Evolutionary conservation across 2,329 filamentous ascomycete species (phyloP).

Genomic region (Penicillium concentricum): DNA sequence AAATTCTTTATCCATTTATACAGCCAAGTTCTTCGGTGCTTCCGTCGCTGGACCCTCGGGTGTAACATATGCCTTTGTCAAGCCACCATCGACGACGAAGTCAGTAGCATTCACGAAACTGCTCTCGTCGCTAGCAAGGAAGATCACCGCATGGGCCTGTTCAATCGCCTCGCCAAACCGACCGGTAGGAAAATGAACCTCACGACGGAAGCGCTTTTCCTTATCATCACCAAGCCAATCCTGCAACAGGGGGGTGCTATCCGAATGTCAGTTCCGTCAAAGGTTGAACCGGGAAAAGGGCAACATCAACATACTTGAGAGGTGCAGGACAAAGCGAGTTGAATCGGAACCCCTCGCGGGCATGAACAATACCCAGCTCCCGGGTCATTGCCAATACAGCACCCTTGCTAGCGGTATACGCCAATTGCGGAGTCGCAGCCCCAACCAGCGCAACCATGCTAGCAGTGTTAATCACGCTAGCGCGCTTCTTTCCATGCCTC

Average conservation of each 20-base stretch:
- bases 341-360: constrained; percentile 84
- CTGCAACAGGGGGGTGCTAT: constrained; percentile 78
- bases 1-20: constrained; percentile 5
- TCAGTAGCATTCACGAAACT: constrained; percentile 88
- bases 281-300: background rate
- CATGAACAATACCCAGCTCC: constrained; percentile 88
- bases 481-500: constrained; percentile 73
- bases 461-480: constrained; percentile 88
- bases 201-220: constrained; percentile 75
- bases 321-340: constrained; percentile 89
- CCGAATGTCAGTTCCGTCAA: constrained; percentile 25
- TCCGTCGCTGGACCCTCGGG: constrained; percentile 57
- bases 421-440: constrained; percentile 81
- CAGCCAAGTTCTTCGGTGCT: constrained; percentile 51
- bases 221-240: constrained; percentile 89
- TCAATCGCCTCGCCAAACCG: constrained; percentile 92
- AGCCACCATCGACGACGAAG: constrained; percentile 92
- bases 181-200: constrained; percentile 85
- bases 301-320: constrained; percentile 60
- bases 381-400: constrained; percentile 87
- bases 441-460: constrained; percentile 85
- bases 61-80: constrained; percentile 81
- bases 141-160: constrained; percentile 85
- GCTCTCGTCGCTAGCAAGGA: constrained; percentile 82
- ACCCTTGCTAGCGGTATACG: constrained; percentile 92